Percentiles rank a stretch among this genome's conserved stretches.
These are phyloP conservation scores for Starmerella ratchasimensis DNA, from an alignment of 805 yeast species.

Conservation along the genomic window DNA sequence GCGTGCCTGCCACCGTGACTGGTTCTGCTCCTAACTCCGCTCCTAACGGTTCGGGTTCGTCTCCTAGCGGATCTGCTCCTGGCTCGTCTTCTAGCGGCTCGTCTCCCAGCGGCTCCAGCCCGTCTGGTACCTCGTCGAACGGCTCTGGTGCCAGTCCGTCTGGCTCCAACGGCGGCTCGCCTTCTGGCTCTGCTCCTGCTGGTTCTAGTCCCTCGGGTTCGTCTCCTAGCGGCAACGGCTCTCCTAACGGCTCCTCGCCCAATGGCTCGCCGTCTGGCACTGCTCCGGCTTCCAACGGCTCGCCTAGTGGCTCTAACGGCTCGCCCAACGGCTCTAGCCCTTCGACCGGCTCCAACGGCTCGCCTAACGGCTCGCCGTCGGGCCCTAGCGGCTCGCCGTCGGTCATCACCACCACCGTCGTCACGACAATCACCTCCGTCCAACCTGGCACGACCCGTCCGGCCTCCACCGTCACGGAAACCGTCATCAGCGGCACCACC, in stretches of 20 bases:
- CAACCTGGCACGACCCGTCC: constrained; percentile 19
- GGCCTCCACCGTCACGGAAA: constrained; percentile 11
- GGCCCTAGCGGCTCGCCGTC: neutral
- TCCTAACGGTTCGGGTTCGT: neutral
- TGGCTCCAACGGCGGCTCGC: neutral
- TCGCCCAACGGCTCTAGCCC: too few relatives aligned
- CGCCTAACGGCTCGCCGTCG: neutral
- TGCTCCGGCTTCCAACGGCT: neutral
- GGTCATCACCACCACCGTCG: constrained; percentile 6
- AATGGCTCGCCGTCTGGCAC: neutral
- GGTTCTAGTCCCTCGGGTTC: neutral
- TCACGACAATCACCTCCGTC: constrained; percentile 6
- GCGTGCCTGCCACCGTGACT: constrained; percentile 2
- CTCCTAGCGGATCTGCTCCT: neutral
- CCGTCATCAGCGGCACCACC: constrained; percentile 8
- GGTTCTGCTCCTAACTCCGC: neutral
- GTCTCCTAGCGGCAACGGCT: neutral
- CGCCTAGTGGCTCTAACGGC: neutral
- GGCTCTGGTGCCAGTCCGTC: neutral
- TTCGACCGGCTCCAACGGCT: neutral
- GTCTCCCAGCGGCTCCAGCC: too few relatives aligned
- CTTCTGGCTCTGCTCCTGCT: neutral
- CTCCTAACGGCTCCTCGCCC: neutral
- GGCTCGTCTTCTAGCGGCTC: too few relatives aligned
- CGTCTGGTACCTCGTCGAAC: neutral